Percentiles rank a stretch among this genome's conserved stretches.
These are phyloP conservation scores for Entomortierella beljakovae DNA, from an alignment of 192 early-diverging fungal genomes.

Conservation along the genomic window DNA sequence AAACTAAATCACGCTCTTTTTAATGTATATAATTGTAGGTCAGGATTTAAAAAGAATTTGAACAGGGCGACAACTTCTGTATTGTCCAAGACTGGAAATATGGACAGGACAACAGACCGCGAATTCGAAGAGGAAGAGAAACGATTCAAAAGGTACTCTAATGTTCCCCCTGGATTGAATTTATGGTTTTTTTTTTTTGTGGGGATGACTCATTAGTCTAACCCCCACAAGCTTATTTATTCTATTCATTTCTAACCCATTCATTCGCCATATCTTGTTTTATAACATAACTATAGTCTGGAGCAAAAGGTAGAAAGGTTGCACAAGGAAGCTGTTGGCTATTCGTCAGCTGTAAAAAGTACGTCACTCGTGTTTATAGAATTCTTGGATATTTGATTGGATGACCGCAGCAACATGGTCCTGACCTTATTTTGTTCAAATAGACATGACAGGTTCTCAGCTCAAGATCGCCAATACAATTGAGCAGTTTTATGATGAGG, in stretches of 20 bases:
- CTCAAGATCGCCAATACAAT: constrained; percentile 88
- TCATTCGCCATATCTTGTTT: too few relatives aligned
- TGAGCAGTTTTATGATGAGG: constrained; percentile 89
- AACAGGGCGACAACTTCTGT: constrained; percentile 79
- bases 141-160: constrained; percentile 69
- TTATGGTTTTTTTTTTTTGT: neutral
- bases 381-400: neutral
- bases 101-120: constrained; percentile 84
- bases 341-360: constrained; percentile 87
- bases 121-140: constrained; percentile 87
- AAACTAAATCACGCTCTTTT: too few relatives aligned
- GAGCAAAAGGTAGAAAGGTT: constrained; percentile 86
- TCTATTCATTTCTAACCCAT: neutral
- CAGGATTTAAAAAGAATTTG: constrained; percentile 87
- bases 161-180: neutral
- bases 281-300: constrained; percentile 73
- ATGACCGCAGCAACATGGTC: neutral
- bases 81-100: constrained; percentile 69
- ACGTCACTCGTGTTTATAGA: neutral
- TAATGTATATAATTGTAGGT: too few relatives aligned
- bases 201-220: neutral
- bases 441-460: constrained; percentile 90
- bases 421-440: neutral
- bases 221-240: too few relatives aligned
- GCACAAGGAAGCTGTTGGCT: constrained; percentile 93